A percentile compares a stretch with the other conserved stretches of the same genome.
Conservation (phyloP, 495 filamentous ascomycete genomes). For the Penicillium antarcticum region DNA sequence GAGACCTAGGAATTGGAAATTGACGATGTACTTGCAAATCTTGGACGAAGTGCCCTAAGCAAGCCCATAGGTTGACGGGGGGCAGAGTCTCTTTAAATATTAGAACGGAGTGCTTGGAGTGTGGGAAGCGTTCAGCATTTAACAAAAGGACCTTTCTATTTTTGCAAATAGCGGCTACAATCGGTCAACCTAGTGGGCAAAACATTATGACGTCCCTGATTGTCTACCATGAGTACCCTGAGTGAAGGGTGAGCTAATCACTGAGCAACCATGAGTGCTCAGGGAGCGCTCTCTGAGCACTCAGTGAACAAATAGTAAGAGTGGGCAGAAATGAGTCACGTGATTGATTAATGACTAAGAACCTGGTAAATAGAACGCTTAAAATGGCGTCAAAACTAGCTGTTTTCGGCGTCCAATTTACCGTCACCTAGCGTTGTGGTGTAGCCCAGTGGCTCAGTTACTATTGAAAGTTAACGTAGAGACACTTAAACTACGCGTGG, state of each 20-base stretch:
- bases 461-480: no score
- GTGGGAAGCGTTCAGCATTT: neutral
- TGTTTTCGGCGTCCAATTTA: neutral
- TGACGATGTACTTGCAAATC: neutral
- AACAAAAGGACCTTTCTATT: conserved; percentile 4
- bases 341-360: conserved; percentile 1
- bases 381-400: neutral
- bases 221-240: conserved; percentile 3
- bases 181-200: neutral
- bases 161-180: conserved; percentile 1
- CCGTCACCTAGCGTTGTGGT: neutral
- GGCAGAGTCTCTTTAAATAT: conserved; percentile 5
- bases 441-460: no score
- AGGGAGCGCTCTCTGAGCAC: conserved; percentile 8
- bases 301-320: conserved; percentile 1
- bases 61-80: neutral
- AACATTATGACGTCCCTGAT: conserved; percentile 4
- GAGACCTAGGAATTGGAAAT: neutral
- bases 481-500: no score
- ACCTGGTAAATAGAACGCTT: conserved; percentile 3
- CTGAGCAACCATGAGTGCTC: conserved; percentile 7
- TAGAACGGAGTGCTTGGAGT: neutral
- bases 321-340: neutral
- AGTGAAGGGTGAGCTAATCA: conserved; percentile 9
- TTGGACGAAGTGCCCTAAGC: neutral